Base-by-base conservation (phyloP, 2,329 filamentous ascomycete genomes). In the Colletotrichum musae region DNA sequence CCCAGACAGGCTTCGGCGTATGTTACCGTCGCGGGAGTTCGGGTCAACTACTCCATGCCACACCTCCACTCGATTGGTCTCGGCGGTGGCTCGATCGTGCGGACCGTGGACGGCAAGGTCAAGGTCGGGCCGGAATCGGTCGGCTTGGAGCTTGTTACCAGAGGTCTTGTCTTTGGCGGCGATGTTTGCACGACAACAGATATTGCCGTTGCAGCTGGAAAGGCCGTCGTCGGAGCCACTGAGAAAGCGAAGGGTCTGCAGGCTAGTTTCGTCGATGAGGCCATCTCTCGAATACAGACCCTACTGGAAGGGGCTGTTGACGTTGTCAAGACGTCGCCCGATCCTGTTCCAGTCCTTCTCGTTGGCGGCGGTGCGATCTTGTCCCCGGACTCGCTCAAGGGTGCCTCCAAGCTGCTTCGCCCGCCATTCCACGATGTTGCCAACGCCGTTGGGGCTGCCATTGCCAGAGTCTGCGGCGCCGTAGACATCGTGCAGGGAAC, bases 361-460 rank as follows among this genome's bases (percentile, higher is more conserved):
- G 90, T 92, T 0, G 90, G 90, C 7, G 90, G 90, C 0, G 90
- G 90, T 5, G 87, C 89, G 1, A 80, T 91, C 10, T 83, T 91
- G 51, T 85, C 87, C 0, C 88, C 88, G 0, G 81, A 87, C 43
- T 76, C 83, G n/a, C 79, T 91, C 0, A 79, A 80, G 39, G 89
- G 89, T 1, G 88, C 88, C 9, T 88, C 86, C 68, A 81, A 78
- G 39, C 86, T 91, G 1, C 77, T 89, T 52, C 88, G 86, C 71
- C 88, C 88, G 0, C 79, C 83, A 48, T 89, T 84, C 80, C 86
- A 87, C 2, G 85, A 84, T 3, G 87, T 91, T 2, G 89, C 90
- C 9, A 92, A 92, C 73, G 89, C 89, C 0, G 89, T 92, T 10
- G 89, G 89, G 2, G 89, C 89, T 9, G 89, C 89, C 1, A 89